A percentile compares a stretch with the other conserved stretches of the same genome.
These are phyloP conservation scores for Cytospora mali DNA, from an alignment of 2,329 filamentous ascomycete species.

Conservation along the genomic window DNA sequence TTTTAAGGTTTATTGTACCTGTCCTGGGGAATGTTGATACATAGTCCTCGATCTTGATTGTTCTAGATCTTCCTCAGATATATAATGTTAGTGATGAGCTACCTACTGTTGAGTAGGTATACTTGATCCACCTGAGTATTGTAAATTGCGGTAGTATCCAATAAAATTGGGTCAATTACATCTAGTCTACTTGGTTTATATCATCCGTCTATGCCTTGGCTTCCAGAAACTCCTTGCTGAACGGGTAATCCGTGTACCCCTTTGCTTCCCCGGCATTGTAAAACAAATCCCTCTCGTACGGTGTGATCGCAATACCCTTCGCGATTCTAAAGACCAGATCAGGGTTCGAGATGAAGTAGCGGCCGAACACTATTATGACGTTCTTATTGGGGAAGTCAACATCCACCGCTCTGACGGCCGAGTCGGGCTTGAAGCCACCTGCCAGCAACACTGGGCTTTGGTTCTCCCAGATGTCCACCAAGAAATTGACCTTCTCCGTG, in stretches of 20 bases:
- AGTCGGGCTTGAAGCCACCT: constrained; percentile 33
- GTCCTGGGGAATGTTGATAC: no score
- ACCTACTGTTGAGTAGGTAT: no score
- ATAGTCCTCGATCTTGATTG: no score
- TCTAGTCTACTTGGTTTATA: not conserved
- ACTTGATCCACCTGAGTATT: no score
- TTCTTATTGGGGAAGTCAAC: constrained; percentile 32
- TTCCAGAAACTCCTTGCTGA: constrained; percentile 22
- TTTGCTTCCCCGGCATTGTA: constrained; percentile 34
- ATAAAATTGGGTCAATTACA: no score
- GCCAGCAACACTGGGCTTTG: constrained; percentile 37
- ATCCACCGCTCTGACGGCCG: constrained; percentile 35
- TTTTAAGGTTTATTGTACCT: no score
- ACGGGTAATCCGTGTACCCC: constrained; percentile 16
- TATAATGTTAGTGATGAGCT: no score
- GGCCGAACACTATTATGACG: constrained; percentile 43
- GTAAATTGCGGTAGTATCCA: no score
- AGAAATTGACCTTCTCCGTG: constrained; percentile 36
- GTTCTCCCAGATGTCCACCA: constrained; percentile 36
- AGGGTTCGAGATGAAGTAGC: constrained; percentile 48
- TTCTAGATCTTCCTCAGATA: no score
- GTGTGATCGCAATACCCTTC: constrained; percentile 40
- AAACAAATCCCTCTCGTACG: constrained; percentile 43
- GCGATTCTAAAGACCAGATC: constrained; percentile 46
- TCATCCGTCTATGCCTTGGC: constrained; percentile 2